These are phyloP conservation scores for Exophiala dermatitidis DNA, from an alignment of 2,329 filamentous ascomycete species.

Conservation along the genomic window DNA sequence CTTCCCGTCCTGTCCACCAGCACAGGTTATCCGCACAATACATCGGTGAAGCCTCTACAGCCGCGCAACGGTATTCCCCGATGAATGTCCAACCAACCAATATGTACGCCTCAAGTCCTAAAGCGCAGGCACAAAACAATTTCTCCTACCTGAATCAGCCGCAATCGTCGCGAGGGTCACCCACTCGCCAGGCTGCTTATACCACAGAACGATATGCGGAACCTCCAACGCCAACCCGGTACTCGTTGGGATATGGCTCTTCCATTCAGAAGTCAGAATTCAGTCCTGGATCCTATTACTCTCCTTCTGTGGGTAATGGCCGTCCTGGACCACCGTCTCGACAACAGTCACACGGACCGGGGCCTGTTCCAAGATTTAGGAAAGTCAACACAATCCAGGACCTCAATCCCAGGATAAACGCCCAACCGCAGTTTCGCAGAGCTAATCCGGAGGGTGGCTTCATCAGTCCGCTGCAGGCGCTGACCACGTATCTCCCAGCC, in stretches of 20 bases:
- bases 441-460: constrained; percentile 96
- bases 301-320: constrained; percentile 56
- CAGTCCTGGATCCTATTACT: constrained; percentile 62
- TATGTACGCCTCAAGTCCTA: constrained; percentile 63
- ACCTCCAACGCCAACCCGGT: constrained; percentile 31
- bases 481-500: constrained; percentile 85
- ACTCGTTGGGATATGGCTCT: constrained; percentile 60
- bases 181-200: constrained; percentile 54
- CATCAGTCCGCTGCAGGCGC: constrained; percentile 91
- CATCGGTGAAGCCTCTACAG: constrained; percentile 67
- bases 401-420: constrained; percentile 72
- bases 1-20: constrained; percentile 69
- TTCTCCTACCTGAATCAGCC: constrained; percentile 49
- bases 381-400: constrained; percentile 67
- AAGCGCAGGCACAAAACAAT: constrained; percentile 44
- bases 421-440: constrained; percentile 82
- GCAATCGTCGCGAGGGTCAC: constrained; percentile 64
- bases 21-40: constrained; percentile 66
- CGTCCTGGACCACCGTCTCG: constrained; percentile 41
- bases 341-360: constrained; percentile 45
- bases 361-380: constrained; percentile 79
- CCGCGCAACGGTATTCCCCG: constrained; percentile 87
- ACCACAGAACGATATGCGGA: constrained; percentile 31
- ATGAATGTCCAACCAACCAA: constrained; percentile 84
- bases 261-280: constrained; percentile 64